Evolutionary conservation across 192 early-diverging fungal species (phyloP).

Genomic region (Jimgerdemannia lactiflua): DNA sequence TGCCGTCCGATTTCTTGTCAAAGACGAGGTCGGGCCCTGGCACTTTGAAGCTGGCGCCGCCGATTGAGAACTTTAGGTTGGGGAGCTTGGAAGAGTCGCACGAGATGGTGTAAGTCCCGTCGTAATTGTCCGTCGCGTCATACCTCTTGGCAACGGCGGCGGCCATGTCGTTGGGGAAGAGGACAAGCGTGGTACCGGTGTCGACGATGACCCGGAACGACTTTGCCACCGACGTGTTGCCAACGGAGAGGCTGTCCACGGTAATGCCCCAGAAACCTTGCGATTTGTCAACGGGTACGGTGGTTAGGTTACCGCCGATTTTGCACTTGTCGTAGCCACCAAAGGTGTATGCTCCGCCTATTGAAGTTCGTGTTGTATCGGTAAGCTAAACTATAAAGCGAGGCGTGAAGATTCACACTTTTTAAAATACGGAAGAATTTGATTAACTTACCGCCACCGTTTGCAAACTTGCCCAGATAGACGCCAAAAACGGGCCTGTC

Average conservation of each 20-base stretch:
- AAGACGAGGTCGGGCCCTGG: conserved; percentile 36
- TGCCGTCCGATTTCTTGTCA: neutral
- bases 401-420: no score
- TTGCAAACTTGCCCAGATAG: conserved; percentile 42
- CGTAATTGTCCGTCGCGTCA: conserved; percentile 16
- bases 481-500: conserved; percentile 59
- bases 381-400: no score
- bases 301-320: conserved; percentile 5
- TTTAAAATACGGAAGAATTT: no score
- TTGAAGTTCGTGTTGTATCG: no score
- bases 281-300: conserved; percentile 10
- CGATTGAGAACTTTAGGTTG: conserved; percentile 31
- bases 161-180: conserved; percentile 22
- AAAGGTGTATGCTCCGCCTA: conserved; percentile 18
- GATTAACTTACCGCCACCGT: conserved; percentile 26
- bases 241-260: neutral
- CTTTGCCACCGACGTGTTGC: neutral
- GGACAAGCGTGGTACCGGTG: conserved; percentile 38
- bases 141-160: conserved; percentile 17
- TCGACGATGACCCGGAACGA: conserved; percentile 36
- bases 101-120: conserved; percentile 19
- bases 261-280: conserved; percentile 7
- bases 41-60: conserved; percentile 30
- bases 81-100: conserved; percentile 19
- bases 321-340: conserved; percentile 9